Percentiles rank a stretch among this genome's conserved stretches.
Evolutionary conservation across 2,329 filamentous ascomycete genomes (phyloP).

Genomic region (Trichoderma hamatum): DNA sequence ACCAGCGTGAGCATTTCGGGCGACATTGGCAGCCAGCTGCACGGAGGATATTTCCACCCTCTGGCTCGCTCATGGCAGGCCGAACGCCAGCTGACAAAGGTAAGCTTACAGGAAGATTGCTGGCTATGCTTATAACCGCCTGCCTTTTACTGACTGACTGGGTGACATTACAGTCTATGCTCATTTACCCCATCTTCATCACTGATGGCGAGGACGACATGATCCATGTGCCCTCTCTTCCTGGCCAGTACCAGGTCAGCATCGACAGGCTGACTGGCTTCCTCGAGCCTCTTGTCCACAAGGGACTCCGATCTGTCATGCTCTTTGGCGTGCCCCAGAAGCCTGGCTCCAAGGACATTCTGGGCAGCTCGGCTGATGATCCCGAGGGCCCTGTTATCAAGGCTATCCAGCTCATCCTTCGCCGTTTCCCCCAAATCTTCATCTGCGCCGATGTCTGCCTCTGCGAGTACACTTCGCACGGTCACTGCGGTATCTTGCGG

Average conservation of each 20-base stretch:
- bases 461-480: slow-evolving; percentile 98
- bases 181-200: slow-evolving; percentile 96
- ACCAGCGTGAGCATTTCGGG: slow-evolving; percentile 71
- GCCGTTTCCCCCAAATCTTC: slow-evolving; percentile 86
- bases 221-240: slow-evolving; percentile 84
- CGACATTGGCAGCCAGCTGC: slow-evolving; percentile 81
- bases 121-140: not conserved
- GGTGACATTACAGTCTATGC: slow-evolving; percentile 72
- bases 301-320: slow-evolving; percentile 90
- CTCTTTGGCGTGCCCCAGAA: slow-evolving; percentile 91
- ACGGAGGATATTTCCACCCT: slow-evolving; percentile 81
- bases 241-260: slow-evolving; percentile 85
- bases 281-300: slow-evolving; percentile 82
- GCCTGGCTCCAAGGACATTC: slow-evolving; percentile 80
- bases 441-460: slow-evolving; percentile 93
- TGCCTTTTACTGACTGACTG: slow-evolving; percentile 15
- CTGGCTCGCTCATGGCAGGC: slow-evolving; percentile 81
- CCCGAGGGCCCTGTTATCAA: slow-evolving; percentile 89
- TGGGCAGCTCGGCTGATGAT: slow-evolving; percentile 91
- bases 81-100: slow-evolving; percentile 84
- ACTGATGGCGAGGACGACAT: slow-evolving; percentile 94
- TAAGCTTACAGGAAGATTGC: slow-evolving; percentile 40
- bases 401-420: slow-evolving; percentile 79
- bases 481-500: slow-evolving; percentile 93
- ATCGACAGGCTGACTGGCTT: slow-evolving; percentile 84